phyloP scores from a whole-genome alignment of 192 early-diverging fungal species.

The Allomyces macrogynus region DNA sequence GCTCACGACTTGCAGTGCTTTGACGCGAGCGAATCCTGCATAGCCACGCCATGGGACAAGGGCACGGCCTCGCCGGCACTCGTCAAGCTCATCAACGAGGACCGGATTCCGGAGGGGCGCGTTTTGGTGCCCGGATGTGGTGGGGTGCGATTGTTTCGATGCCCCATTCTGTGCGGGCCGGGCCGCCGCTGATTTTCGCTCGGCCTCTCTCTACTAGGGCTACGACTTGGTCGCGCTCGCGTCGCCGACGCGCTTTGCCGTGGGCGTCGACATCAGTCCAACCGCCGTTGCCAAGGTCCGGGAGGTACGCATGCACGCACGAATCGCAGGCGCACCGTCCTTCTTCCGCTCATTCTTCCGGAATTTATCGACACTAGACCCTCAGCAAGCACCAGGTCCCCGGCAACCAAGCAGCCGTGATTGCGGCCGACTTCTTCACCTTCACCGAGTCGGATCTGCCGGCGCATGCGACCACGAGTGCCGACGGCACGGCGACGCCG shows the following conservation, averaged over 20 bases:
- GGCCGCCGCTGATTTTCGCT: background rate
- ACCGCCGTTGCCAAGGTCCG: constrained; percentile 35
- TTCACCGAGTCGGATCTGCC: constrained; percentile 10
- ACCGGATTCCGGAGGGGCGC: constrained; percentile 19
- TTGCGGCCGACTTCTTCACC: constrained; percentile 48
- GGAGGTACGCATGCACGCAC: constrained; percentile 19
- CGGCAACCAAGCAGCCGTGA: constrained; percentile 25
- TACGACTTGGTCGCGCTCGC: constrained; percentile 60
- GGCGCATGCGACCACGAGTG: background rate
- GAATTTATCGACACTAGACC: background rate
- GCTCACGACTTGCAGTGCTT: background rate
- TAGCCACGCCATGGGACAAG: constrained; percentile 25
- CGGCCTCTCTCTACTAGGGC: constrained; percentile 16
- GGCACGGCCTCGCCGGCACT: constrained; percentile 22
- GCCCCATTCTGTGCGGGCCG: background rate
- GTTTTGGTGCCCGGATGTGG: constrained; percentile 45
- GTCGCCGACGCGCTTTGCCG: constrained; percentile 25
- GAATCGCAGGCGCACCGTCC: background rate
- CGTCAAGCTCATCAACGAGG: constrained; percentile 19
- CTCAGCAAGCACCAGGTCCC: constrained; percentile 7
- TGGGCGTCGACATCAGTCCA: constrained; percentile 46
- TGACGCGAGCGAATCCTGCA: background rate
- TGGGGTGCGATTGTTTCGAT: background rate
- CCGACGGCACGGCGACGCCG: background rate
- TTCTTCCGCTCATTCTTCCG: background rate